Conservation (phyloP, 2,329 filamentous ascomycete species). For the Phoma sp. region DNA sequence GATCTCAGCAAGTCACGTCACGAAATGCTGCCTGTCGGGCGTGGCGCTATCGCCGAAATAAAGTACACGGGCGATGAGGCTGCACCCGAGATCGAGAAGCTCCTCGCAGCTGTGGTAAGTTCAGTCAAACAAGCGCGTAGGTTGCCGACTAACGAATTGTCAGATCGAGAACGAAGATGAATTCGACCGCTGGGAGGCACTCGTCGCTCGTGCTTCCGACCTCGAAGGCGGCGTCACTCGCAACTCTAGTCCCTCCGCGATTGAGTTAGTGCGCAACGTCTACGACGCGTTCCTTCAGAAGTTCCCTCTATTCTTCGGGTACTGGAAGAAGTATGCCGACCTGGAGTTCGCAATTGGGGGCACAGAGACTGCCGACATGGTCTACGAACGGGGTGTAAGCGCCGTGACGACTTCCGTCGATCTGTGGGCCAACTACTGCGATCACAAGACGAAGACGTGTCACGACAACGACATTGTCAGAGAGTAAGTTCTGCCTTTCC, state of each 20-base stretch:
- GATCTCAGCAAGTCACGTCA: not conserved
- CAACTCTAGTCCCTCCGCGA: conserved; percentile 93
- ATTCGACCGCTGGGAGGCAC: conserved; percentile 93
- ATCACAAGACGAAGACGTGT: conserved; percentile 96
- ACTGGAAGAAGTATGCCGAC: conserved; percentile 99
- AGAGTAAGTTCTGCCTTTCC: conserved; percentile 82
- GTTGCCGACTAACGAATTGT: conserved; percentile 22
- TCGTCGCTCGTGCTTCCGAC: conserved; percentile 79
- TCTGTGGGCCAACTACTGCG: conserved; percentile 95
- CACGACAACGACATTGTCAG: conserved; percentile 93
- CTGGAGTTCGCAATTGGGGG: conserved; percentile 96
- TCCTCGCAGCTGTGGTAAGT: conserved; percentile 78
- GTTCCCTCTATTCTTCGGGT: conserved; percentile 94
- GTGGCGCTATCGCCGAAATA: conserved; percentile 39
- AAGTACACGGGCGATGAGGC: conserved; percentile 44
- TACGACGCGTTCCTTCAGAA: conserved; percentile 94
- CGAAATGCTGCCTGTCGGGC: conserved; percentile 38
- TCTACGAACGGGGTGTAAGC: conserved; percentile 93
- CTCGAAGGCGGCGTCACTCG: conserved; percentile 94
- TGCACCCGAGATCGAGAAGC: conserved; percentile 71
- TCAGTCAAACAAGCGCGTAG: not conserved
- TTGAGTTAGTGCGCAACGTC: conserved; percentile 81
- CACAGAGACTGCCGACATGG: conserved; percentile 96
- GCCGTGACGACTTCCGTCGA: conserved; percentile 94
- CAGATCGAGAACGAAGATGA: conserved; percentile 78